Evolutionary conservation across 331 rosid genomes (phyloP).

Genomic region (Phaseolus coccineus): DNA sequence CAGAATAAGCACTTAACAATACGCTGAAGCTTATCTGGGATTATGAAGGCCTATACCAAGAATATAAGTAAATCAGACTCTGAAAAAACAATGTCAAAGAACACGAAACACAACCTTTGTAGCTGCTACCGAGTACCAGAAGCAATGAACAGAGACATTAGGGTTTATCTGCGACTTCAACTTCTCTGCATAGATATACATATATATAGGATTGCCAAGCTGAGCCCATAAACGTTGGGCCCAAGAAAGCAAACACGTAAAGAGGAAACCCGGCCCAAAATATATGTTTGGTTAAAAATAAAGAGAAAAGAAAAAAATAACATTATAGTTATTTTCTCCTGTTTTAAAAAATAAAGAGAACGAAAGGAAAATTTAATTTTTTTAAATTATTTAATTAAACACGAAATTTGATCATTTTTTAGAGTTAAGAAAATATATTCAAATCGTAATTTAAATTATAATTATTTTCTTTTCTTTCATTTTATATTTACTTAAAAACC

Average conservation of each 20-base stretch:
- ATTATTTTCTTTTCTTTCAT: not conserved
- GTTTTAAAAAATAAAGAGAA: not conserved
- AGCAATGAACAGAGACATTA: not conserved
- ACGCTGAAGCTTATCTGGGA: slow-evolving; percentile 70
- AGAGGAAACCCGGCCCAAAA: not conserved
- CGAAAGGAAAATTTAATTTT: not conserved
- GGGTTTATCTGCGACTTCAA: not conserved
- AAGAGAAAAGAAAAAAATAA: not conserved
- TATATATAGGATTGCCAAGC: not conserved
- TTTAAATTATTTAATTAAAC: too few relatives aligned
- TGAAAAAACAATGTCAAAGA: not conserved
- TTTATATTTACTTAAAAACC: not conserved
- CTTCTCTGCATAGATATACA: not conserved
- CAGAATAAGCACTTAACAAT: slow-evolving; percentile 63
- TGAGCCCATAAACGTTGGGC: not conserved
- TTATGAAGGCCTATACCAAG: slow-evolving; percentile 66
- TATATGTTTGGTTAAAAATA: not conserved
- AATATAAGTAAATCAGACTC: not conserved
- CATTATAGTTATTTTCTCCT: too few relatives aligned
- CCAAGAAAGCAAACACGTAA: not conserved
- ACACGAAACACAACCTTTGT: not conserved
- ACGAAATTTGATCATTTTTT: too few relatives aligned
- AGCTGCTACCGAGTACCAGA: not conserved
- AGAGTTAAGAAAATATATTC: too few relatives aligned
- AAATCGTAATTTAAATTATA: too few relatives aligned